A percentile compares a stretch with the other conserved stretches of the same genome.
Conservation (phyloP, 23 red algal genomes). For the Gracilaria domingensis region DNA sequence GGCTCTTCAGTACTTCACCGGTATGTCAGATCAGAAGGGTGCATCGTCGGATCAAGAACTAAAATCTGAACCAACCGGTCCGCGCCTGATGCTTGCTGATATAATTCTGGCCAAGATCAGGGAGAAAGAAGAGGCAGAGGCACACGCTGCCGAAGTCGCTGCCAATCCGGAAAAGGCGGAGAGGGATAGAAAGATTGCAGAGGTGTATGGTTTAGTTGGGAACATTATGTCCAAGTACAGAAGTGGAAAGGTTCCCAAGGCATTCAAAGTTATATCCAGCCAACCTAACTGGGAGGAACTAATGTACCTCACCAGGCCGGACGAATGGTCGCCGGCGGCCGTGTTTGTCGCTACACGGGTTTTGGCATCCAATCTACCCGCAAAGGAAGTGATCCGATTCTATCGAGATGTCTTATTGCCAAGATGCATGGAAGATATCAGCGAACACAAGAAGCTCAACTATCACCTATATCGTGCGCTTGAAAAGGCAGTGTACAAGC, state of each 20-base stretch:
- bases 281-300: constrained; percentile 88
- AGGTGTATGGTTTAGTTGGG: constrained; percentile 78
- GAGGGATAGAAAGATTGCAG: constrained; percentile 63
- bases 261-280: constrained; percentile 93
- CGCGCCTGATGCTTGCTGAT: constrained; percentile 77
- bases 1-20: constrained; percentile 76
- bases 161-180: constrained; percentile 68
- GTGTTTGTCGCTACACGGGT: constrained; percentile 85
- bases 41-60: background rate
- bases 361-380: constrained; percentile 87
- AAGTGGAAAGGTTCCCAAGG: constrained; percentile 96
- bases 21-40: constrained; percentile 16
- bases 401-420: constrained; percentile 83
- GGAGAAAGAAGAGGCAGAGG: constrained; percentile 84
- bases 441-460: constrained; percentile 87
- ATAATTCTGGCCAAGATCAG: constrained; percentile 87
- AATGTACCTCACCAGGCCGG: constrained; percentile 88
- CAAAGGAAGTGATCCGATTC: constrained; percentile 76
- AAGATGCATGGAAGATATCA: constrained; percentile 86
- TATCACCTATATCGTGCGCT: constrained; percentile 93
- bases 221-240: constrained; percentile 90
- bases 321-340: constrained; percentile 91
- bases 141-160: constrained; percentile 47
- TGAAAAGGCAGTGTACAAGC: constrained; percentile 96
- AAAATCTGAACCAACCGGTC: constrained; percentile 4